Percentiles rank a stretch among this genome's conserved stretches.
Conservation (phyloP, 176 grass and related monocot species). For the Triticum dicoccoides region DNA sequence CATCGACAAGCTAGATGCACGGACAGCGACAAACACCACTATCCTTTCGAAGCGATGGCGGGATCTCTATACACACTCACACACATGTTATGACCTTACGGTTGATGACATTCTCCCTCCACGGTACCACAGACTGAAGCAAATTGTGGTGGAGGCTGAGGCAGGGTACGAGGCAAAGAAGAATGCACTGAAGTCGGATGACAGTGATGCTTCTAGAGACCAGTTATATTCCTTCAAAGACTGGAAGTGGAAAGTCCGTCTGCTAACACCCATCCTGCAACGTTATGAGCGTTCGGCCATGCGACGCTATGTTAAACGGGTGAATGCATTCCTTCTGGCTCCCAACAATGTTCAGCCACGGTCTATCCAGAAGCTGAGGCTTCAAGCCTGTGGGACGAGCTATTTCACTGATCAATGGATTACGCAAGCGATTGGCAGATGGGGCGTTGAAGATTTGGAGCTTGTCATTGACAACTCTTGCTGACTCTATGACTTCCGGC, state of each 20-base stretch:
- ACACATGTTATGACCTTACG: neutral
- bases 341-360: neutral
- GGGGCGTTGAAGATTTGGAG: constrained; percentile 25
- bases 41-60: constrained; percentile 19
- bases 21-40: neutral
- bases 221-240: constrained; percentile 14
- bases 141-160: neutral
- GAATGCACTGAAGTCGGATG: neutral
- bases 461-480: neutral
- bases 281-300: constrained; percentile 8
- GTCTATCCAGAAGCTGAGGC: constrained; percentile 16
- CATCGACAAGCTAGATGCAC: neutral
- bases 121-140: constrained; percentile 19
- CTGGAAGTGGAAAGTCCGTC: neutral
- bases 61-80: neutral
- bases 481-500: neutral
- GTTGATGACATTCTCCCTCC: constrained; percentile 10
- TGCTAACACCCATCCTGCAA: constrained; percentile 1
- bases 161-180: neutral
- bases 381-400: neutral
- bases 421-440: constrained; percentile 13
- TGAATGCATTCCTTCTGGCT: neutral
- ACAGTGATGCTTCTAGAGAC: neutral
- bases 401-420: constrained; percentile 14
- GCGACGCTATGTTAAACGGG: constrained; percentile 18